phyloP scores from a whole-genome alignment of 1,284 basidiomycete species.

The Naganishia sp. region DNA sequence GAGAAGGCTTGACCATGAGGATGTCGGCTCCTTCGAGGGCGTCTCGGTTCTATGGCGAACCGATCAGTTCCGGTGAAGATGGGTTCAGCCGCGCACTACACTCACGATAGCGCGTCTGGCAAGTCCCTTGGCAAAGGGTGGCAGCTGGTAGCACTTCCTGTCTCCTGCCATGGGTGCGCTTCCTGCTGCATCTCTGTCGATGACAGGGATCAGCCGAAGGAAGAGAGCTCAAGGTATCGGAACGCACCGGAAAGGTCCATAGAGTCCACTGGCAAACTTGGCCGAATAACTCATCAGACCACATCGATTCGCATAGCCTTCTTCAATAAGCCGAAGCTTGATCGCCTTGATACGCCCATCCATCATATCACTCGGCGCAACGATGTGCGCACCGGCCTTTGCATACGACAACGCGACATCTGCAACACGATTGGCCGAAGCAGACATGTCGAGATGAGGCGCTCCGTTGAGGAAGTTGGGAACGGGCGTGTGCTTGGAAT shows the following conservation, averaged over 20 bases:
- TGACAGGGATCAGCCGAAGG: not conserved
- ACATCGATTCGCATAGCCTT: conserved; percentile 79
- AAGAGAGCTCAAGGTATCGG: not conserved
- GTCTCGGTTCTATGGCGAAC: conserved; percentile 72
- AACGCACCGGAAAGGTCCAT: conserved; percentile 89
- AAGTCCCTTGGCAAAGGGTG: conserved; percentile 81
- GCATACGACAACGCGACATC: conserved; percentile 93
- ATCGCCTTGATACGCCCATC: conserved; percentile 90
- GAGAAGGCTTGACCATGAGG: conserved; percentile 96
- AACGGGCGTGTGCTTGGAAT: conserved; percentile 11
- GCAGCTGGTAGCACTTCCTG: conserved; percentile 96
- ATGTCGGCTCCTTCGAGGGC: conserved; percentile 94
- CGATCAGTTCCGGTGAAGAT: not conserved
- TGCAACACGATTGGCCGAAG: conserved; percentile 81
- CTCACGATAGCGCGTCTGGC: conserved; percentile 89
- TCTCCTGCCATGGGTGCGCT: conserved; percentile 92
- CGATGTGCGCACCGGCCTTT: conserved; percentile 91
- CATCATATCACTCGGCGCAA: conserved; percentile 99
- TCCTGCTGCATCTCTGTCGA: conserved; percentile 83
- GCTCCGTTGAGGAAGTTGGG: conserved; percentile 31
- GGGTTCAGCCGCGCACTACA: not conserved
- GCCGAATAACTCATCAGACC: conserved; percentile 98
- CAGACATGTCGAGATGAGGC: conserved; percentile 60
- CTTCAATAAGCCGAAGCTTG: conserved; percentile 79
- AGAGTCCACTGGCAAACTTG: conserved; percentile 95